Conservation (phyloP, 208 protist species). For the Leptomonas pyrrhocoris region DNA sequence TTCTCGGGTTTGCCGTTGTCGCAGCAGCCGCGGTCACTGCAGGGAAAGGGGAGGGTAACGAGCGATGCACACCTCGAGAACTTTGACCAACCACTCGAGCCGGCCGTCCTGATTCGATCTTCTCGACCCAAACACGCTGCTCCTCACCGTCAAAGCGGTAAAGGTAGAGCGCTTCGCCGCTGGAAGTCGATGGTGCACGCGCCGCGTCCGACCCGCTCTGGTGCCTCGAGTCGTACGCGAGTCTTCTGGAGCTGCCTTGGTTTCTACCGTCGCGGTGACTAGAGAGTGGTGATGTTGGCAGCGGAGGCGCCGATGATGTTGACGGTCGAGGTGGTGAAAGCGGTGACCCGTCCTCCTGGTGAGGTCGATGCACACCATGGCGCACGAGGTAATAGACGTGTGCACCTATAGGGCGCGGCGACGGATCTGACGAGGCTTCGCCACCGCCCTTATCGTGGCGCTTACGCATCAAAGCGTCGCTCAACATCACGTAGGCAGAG, state of each 20-base stretch:
- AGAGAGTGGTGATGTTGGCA: not conserved
- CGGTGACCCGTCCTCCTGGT: not conserved
- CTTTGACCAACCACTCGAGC: not conserved
- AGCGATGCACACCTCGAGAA: not conserved
- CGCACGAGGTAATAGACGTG: not conserved
- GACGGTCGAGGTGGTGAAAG: not conserved
- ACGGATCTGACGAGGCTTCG: not conserved
- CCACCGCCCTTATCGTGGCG: not conserved
- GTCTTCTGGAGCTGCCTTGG: not conserved
- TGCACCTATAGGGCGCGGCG: not conserved
- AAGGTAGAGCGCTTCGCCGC: not conserved
- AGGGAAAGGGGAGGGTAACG: not conserved
- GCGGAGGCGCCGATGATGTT: not conserved
- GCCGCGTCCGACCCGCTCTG: not conserved
- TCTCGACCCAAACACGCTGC: conserved; percentile 23
- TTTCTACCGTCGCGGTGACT: not conserved
- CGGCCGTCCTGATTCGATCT: not conserved
- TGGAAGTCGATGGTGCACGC: not conserved
- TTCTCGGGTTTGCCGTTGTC: not conserved
- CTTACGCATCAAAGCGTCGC: conserved; percentile 15
- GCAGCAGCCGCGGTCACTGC: not conserved
- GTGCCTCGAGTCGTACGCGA: not conserved
- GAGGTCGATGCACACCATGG: not conserved
- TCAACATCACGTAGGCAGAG: conserved; percentile 26
- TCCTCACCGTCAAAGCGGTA: conserved; percentile 19